These are phyloP conservation scores for Penicillium paxilli DNA, from an alignment of 495 filamentous ascomycete genomes.

Conservation along the genomic window DNA sequence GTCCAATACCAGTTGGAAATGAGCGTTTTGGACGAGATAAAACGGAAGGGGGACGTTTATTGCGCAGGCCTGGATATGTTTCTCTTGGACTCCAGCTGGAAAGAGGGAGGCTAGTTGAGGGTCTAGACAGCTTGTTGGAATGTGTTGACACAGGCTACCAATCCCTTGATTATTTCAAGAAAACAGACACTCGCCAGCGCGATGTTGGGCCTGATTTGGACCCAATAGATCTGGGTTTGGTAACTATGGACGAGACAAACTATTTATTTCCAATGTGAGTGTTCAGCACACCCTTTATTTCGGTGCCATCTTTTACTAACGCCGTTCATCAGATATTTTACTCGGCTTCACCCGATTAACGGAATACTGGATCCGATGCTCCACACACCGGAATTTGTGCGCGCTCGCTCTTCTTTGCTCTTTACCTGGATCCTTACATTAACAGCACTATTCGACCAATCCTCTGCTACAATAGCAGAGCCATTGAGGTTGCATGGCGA, in stretches of 20 bases:
- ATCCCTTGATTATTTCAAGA: slow-evolving; percentile 23
- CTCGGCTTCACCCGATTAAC: slow-evolving; percentile 61
- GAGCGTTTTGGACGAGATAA: not conserved
- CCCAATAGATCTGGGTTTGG: slow-evolving; percentile 61
- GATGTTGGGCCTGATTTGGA: slow-evolving; percentile 61
- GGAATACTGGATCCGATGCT: slow-evolving; percentile 63
- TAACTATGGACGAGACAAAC: slow-evolving; percentile 55
- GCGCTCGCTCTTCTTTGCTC: slow-evolving; percentile 59
- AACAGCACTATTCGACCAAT: slow-evolving; percentile 59
- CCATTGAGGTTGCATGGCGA: slow-evolving; percentile 60
- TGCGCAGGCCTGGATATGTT: slow-evolving; percentile 17
- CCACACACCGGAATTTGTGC: slow-evolving; percentile 60
- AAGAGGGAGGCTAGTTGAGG: slow-evolving; percentile 13
- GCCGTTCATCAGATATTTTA: slow-evolving; percentile 51
- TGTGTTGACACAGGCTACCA: not conserved
- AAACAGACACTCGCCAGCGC: not conserved
- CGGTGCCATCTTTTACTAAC: no score
- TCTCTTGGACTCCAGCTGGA: slow-evolving; percentile 22
- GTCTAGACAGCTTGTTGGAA: slow-evolving; percentile 14
- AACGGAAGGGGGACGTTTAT: slow-evolving; percentile 6
- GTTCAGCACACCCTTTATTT: no score
- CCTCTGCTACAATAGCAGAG: slow-evolving; percentile 53
- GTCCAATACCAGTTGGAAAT: not conserved
- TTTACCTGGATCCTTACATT: slow-evolving; percentile 65
- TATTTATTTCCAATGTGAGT: slow-evolving; percentile 57